These are phyloP conservation scores for Fusarium transvaalense DNA, from an alignment of 2,329 filamentous ascomycete genomes.

Conservation along the genomic window DNA sequence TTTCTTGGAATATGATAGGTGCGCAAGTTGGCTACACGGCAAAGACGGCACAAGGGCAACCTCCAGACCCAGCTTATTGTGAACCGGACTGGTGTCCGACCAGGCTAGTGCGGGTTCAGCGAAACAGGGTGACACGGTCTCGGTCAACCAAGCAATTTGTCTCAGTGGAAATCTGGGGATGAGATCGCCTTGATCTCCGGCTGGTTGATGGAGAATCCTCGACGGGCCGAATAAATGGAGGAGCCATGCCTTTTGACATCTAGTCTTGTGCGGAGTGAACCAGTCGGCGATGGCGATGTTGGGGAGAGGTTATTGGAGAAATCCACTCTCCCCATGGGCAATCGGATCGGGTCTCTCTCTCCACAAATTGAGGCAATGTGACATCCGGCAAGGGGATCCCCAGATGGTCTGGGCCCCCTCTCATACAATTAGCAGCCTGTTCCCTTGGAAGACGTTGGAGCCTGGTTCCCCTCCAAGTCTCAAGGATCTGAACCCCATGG, in stretches of 20 bases:
- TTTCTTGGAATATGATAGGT: slow-evolving; percentile 6
- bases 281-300: background rate
- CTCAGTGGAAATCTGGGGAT: background rate
- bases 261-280: slow-evolving; percentile 6
- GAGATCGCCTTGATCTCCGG: background rate
- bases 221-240: slow-evolving; percentile 23
- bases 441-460: background rate
- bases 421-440: background rate
- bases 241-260: background rate
- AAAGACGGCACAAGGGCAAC: slow-evolving; percentile 8
- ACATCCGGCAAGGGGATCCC: background rate
- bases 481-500: slow-evolving; percentile 4
- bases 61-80: background rate
- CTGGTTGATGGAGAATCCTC: background rate
- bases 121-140: slow-evolving; percentile 1
- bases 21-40: slow-evolving; percentile 20
- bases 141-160: background rate
- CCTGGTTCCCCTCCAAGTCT: background rate
- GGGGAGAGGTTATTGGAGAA: slow-evolving; percentile 24
- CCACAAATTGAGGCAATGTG: slow-evolving; percentile 11
- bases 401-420: background rate
- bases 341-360: slow-evolving; percentile 13
- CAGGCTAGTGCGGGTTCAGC: slow-evolving; percentile 3
- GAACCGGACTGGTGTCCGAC: slow-evolving; percentile 8
- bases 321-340: slow-evolving; percentile 13